Evolutionary conservation across 305 asterid species (phyloP).

Genomic region (Fraxinus platypoda): DNA sequence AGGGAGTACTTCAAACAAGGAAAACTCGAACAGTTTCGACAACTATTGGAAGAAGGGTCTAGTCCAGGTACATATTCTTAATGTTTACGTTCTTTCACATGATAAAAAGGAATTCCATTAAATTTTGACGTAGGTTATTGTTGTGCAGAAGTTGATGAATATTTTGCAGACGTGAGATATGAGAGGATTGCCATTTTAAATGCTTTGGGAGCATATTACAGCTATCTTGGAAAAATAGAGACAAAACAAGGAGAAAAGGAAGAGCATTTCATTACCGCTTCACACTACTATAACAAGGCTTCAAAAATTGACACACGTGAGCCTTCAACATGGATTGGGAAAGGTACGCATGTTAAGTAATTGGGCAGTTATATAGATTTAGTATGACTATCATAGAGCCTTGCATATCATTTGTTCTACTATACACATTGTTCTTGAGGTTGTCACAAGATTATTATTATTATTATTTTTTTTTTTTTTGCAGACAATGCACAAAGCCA

Average conservation of each 20-base stretch:
- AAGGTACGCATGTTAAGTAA: slow-evolving; percentile 50
- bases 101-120: slow-evolving; percentile 1
- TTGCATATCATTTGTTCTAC: slow-evolving; percentile 4
- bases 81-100: slow-evolving; percentile 11
- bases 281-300: slow-evolving; percentile 90
- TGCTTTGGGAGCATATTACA: slow-evolving; percentile 94
- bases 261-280: slow-evolving; percentile 77
- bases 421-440: slow-evolving; percentile 1
- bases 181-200: slow-evolving; percentile 94
- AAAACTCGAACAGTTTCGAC: slow-evolving; percentile 77
- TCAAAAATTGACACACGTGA: slow-evolving; percentile 95
- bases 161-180: slow-evolving; percentile 89
- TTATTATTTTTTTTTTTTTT: background rate
- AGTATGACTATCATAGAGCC: slow-evolving; percentile 3
- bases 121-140: slow-evolving; percentile 17
- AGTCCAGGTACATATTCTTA: slow-evolving; percentile 66
- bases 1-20: slow-evolving; percentile 99
- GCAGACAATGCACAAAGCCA: background rate
- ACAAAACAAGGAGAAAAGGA: slow-evolving; percentile 84
- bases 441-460: background rate
- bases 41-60: slow-evolving; percentile 95
- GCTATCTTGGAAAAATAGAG: slow-evolving; percentile 86
- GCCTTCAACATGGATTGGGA: slow-evolving; percentile 98
- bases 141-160: slow-evolving; percentile 90
- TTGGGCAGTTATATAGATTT: background rate